These are phyloP conservation scores for Keithomyces neogunnii DNA, from an alignment of 2,329 filamentous ascomycete species.

Conservation along the genomic window DNA sequence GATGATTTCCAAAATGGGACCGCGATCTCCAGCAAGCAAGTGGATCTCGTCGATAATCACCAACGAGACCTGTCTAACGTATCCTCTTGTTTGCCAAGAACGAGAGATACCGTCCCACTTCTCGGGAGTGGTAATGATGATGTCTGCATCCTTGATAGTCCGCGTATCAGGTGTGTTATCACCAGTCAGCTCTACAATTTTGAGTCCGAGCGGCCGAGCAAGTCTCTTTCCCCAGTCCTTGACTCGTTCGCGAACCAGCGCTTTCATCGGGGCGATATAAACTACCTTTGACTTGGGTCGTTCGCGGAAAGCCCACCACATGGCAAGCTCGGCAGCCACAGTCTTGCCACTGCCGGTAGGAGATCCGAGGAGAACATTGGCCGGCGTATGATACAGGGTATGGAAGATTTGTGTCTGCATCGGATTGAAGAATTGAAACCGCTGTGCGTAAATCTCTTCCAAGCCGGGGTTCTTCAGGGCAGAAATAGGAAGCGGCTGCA, in stretches of 20 bases:
- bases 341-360: constrained; percentile 98
- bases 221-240: constrained; percentile 87
- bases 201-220: constrained; percentile 73
- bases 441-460: constrained; percentile 79
- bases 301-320: constrained; percentile 99
- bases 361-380: constrained; percentile 89
- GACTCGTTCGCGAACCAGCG: constrained; percentile 89
- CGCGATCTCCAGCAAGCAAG: constrained; percentile 88
- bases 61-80: constrained; percentile 87
- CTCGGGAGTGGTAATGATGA: constrained; percentile 98
- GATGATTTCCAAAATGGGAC: constrained; percentile 97
- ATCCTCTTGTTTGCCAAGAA: constrained; percentile 96
- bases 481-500: constrained; percentile 81
- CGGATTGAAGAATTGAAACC: constrained; percentile 96
- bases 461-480: constrained; percentile 80
- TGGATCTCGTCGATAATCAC: constrained; percentile 99
- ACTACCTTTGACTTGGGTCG: constrained; percentile 94
- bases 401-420: constrained; percentile 99
- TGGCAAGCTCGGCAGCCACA: constrained; percentile 87
- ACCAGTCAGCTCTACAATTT: constrained; percentile 87
- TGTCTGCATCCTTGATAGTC: constrained; percentile 90
- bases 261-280: constrained; percentile 99
- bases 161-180: constrained; percentile 97
- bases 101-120: constrained; percentile 99
- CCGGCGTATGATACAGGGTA: constrained; percentile 82